Conservation (phyloP, 495 filamentous ascomycete genomes). For the Halenospora varia region DNA sequence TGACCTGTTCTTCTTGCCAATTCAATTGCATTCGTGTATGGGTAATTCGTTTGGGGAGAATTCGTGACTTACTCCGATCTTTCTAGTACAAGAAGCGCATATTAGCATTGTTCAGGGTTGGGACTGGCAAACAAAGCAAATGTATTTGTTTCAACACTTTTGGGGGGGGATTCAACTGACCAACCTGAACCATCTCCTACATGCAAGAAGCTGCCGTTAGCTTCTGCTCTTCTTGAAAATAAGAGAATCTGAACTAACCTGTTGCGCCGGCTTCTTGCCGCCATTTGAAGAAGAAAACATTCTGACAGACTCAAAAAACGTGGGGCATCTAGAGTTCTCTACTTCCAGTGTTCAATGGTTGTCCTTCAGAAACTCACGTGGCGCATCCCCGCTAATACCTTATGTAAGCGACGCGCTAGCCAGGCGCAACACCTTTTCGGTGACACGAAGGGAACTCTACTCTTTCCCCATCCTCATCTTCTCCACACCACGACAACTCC, state of each 20-base stretch:
- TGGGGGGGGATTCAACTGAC: conserved; percentile 44
- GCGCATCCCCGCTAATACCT: not conserved
- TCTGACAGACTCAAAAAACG: conserved; percentile 13
- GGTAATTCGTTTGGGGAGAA: not conserved
- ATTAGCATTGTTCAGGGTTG: conserved; percentile 13
- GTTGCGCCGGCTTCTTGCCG: conserved; percentile 67
- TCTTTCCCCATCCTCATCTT: too few relatives aligned
- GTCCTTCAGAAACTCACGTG: not conserved
- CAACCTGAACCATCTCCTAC: conserved; percentile 99
- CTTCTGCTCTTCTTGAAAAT: conserved; percentile 6
- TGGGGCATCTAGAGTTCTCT: not conserved
- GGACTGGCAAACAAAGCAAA: not conserved
- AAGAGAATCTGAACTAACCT: conserved; percentile 49
- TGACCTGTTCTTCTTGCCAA: not conserved
- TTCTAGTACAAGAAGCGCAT: conserved; percentile 13
- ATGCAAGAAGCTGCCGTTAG: conserved; percentile 15
- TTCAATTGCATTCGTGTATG: not conserved
- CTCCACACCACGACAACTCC: too few relatives aligned
- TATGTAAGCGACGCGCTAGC: not conserved
- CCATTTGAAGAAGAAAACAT: conserved; percentile 55
- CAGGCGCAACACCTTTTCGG: too few relatives aligned
- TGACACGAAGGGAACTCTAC: too few relatives aligned
- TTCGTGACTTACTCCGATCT: conserved; percentile 28
- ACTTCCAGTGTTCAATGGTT: not conserved
- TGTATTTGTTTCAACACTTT: not conserved